Base-by-base conservation (phyloP, 192 early-diverging fungal genomes). In the Rhizoclosmatium globosum region DNA sequence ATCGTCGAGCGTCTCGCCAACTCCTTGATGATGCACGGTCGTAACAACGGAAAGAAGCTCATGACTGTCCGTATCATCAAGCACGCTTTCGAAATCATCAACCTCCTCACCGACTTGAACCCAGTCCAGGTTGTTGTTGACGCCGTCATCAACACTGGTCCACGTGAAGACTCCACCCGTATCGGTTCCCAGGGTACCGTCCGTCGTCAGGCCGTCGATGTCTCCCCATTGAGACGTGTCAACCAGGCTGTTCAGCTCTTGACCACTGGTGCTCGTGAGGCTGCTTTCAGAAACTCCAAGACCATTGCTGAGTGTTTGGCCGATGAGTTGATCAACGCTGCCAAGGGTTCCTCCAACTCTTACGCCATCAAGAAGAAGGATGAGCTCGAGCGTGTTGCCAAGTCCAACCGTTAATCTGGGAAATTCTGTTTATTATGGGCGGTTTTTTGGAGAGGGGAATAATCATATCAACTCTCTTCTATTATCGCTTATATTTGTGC, bases 281-380 rank as follows among this genome's bases (percentile, higher is more conserved):
- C 96, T 85, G 91, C 96, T 74, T 99, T 98, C 96, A 94, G 96
- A 84, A 99, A 99, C 93, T 91, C 95, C 90, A 99, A 99, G 94
- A 97, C 96, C 84, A 96, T 99, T 91, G 96, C 96, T 79, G 97
- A 99, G 89, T 98, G 97, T 90, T 93, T 98, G 72, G 97, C 96
- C 80, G 96, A 99, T 91, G 96, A 99, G 90, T 92, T 99, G 81
- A 98, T 98, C 91, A 98, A 99, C 90, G 97, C 97, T 78, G 78
- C 85, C 69, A 87, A 91, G 96, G 96, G 97, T 76, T 97, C 96
- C 69, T 96, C 97, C 87, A 99, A 99, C 93, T 97, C 96, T 78
- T 99, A 99, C 87, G 97, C 97, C 82, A 99, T 98, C 94, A 99
- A 98, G 92, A 98, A 98, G 96, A 99, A 99, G 94, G 97, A 97